Conservation (phyloP, 2,329 filamentous ascomycete species). For the Pleurostoma richardsiae region DNA sequence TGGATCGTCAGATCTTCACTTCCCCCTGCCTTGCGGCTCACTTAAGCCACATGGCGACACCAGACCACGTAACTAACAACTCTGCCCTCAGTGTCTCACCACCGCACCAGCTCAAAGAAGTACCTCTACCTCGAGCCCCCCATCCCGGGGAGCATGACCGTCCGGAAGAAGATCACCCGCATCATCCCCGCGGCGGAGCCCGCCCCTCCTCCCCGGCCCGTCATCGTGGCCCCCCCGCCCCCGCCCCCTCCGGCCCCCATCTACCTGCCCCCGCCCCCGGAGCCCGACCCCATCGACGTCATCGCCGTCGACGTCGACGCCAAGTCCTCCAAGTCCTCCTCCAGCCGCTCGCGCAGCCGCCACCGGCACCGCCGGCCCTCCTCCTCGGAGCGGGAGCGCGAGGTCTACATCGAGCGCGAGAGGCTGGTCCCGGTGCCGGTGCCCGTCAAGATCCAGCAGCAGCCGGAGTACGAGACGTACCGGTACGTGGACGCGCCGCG, state of each 20-base stretch:
- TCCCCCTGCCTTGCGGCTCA: no score
- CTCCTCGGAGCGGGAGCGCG: constrained; percentile 20
- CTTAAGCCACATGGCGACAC: no score
- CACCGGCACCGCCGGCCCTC: constrained; percentile 1
- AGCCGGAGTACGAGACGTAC: constrained; percentile 40
- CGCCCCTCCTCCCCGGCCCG: constrained; percentile 19
- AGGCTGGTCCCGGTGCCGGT: constrained; percentile 35
- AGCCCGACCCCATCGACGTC: constrained; percentile 17
- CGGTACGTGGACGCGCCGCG: constrained; percentile 48
- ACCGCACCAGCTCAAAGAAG: constrained; percentile 24
- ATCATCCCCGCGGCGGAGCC: constrained; percentile 27
- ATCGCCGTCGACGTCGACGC: constrained; percentile 21
- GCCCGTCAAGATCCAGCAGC: constrained; percentile 18
- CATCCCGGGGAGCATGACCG: constrained; percentile 28
- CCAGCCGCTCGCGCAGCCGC: constrained; percentile 12
- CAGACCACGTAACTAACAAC: neutral
- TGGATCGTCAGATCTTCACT: no score
- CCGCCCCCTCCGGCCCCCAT: constrained; percentile 15
- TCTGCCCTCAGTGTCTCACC: neutral
- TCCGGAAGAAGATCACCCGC: constrained; percentile 29
- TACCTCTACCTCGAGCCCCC: constrained; percentile 36
- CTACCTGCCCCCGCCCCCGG: constrained; percentile 7
- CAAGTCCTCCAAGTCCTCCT: constrained; percentile 19
- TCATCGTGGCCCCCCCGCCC: constrained; percentile 9
- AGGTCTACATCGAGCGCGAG: constrained; percentile 49